Evolutionary conservation across 2,329 filamentous ascomycete species (phyloP).

Genomic region (Aspergillus proliferans): DNA sequence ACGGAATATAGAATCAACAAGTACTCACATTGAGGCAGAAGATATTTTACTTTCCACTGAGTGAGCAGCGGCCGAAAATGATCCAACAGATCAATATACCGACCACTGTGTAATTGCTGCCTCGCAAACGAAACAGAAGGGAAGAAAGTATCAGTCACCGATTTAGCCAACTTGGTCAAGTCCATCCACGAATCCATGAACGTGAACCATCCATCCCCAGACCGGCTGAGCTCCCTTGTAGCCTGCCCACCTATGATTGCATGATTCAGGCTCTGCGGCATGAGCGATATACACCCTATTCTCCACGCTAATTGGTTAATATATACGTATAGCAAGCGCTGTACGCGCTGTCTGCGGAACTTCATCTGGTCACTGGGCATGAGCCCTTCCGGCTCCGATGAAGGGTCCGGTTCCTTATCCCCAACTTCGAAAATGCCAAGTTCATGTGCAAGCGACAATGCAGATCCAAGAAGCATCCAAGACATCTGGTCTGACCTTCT

Average conservation of each 20-base stretch:
- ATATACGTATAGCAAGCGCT: conserved; percentile 41
- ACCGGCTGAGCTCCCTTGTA: conserved; percentile 30
- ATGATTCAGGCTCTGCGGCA: conserved; percentile 40
- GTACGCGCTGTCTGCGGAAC: conserved; percentile 30
- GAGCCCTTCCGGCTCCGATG: conserved; percentile 16
- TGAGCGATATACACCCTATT: conserved; percentile 47
- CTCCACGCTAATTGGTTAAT: conserved; percentile 48
- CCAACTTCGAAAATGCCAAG: conserved; percentile 46
- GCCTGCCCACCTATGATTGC: conserved; percentile 25
- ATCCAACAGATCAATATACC: conserved; percentile 46
- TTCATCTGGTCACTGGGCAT: conserved; percentile 25
- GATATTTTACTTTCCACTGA: conserved; percentile 33
- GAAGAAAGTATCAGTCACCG: conserved; percentile 50
- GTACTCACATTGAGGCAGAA: conserved; percentile 22
- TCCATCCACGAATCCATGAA: conserved; percentile 51
- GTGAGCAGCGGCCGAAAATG: conserved; percentile 33
- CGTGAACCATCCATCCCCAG: conserved; percentile 44
- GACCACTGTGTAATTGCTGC: conserved; percentile 38
- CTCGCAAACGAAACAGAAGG: conserved; percentile 34
- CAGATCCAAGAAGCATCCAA: conserved; percentile 54
- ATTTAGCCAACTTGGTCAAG: conserved; percentile 44
- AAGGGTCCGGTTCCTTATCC: conserved; percentile 24
- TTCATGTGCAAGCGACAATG: conserved; percentile 48
- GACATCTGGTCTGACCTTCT: conserved; percentile 54
- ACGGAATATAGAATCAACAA: neutral